These are phyloP conservation scores for Limtongozyma cylindracea DNA, from an alignment of 805 yeast species.

Conservation along the genomic window DNA sequence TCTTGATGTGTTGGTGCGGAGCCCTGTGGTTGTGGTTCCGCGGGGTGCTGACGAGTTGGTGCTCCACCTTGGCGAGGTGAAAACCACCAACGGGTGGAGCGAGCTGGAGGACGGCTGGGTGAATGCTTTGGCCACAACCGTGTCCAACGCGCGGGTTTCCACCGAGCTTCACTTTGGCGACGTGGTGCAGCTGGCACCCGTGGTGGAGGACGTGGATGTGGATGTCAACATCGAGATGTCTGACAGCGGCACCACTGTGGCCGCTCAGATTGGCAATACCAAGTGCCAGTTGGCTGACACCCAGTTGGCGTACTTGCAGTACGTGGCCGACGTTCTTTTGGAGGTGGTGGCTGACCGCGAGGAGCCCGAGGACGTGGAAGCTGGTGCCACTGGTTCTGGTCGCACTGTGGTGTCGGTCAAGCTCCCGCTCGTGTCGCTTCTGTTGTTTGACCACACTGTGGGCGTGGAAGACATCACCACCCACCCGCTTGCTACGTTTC, in stretches of 20 bases:
- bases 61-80: constrained; percentile 64
- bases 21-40: constrained; percentile 82
- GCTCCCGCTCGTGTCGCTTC: constrained; percentile 38
- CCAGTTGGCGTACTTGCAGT: constrained; percentile 33
- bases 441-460: constrained; percentile 27
- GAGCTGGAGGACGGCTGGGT: constrained; percentile 7
- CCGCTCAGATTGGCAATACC: too few species aligned
- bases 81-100: constrained; percentile 33
- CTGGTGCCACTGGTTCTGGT: constrained; percentile 7
- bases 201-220: constrained; percentile 42
- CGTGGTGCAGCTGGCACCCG: constrained; percentile 25
- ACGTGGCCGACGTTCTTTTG: constrained; percentile 28
- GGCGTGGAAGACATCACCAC: constrained; percentile 6
- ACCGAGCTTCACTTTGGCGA: constrained; percentile 29
- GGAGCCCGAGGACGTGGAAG: background rate
- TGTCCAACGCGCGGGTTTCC: constrained; percentile 43
- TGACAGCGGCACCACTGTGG: too few species aligned
- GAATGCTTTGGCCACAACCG: constrained; percentile 40
- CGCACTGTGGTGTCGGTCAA: constrained; percentile 22
- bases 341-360: constrained; percentile 16
- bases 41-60: constrained; percentile 33
- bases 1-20: constrained; percentile 40
- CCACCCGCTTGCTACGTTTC: constrained; percentile 29
- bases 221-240: constrained; percentile 29
- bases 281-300: constrained; percentile 42